These are phyloP conservation scores for Claviceps capensis DNA, from an alignment of 2,329 filamentous ascomycete species.

Conservation along the genomic window DNA sequence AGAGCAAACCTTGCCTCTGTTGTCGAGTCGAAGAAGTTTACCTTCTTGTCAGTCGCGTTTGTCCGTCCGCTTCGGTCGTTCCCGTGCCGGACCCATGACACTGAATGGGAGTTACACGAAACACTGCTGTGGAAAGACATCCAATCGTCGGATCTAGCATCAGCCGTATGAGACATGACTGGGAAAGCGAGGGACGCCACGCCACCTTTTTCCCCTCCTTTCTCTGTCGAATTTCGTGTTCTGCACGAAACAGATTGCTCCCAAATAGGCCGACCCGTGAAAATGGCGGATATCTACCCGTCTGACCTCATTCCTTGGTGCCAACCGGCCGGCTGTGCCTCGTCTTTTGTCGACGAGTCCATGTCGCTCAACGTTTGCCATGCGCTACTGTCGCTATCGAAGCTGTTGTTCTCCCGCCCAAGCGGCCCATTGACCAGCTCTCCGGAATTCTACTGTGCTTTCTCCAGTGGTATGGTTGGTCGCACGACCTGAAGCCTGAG, in stretches of 20 bases:
- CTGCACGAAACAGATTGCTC: not conserved
- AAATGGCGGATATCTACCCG: not conserved
- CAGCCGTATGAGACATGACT: not conserved
- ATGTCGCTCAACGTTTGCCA: not conserved
- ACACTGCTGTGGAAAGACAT: not conserved
- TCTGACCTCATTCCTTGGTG: not conserved
- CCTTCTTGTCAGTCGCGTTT: not conserved
- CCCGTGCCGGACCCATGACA: not conserved
- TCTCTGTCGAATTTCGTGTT: not conserved
- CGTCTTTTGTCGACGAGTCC: not conserved
- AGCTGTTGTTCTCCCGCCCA: not conserved
- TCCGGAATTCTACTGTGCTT: not conserved
- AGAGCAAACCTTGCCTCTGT: not conserved
- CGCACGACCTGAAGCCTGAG: constrained; percentile 2
- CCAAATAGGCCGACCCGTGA: too few species aligned
- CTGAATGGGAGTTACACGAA: not conserved
- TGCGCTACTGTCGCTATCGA: not conserved
- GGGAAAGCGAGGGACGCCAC: not conserved
- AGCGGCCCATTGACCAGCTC: not conserved
- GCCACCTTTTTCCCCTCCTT: not conserved
- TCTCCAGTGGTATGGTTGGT: not conserved
- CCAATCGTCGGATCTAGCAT: not conserved
- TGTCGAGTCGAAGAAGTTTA: not conserved
- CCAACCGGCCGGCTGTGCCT: not conserved
- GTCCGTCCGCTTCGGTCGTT: not conserved